These are phyloP conservation scores for Potentilla sterilis DNA, from an alignment of 306 rosid species.

Conservation along the genomic window DNA sequence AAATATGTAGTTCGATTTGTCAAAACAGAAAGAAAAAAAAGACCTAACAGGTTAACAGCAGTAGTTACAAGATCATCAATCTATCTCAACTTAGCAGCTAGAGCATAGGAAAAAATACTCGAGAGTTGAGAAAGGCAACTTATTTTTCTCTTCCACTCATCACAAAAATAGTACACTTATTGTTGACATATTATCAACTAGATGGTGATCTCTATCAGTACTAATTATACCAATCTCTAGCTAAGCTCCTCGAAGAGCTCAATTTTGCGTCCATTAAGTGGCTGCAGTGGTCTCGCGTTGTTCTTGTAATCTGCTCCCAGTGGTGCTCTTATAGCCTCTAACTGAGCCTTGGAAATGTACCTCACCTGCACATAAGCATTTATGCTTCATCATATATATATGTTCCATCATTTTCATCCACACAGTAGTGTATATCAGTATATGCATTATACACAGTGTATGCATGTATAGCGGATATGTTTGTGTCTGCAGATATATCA, in stretches of 20 bases:
- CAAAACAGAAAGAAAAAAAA: no score
- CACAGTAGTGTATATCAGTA: no score
- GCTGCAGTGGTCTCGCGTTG: conserved; percentile 73
- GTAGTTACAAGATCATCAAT: background rate
- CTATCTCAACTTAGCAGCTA: background rate
- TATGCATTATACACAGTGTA: no score
- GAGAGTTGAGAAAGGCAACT: background rate
- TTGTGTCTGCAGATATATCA: no score
- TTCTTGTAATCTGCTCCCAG: conserved; percentile 36
- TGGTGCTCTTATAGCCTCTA: conserved; percentile 57
- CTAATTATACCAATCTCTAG: background rate
- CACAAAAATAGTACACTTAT: background rate
- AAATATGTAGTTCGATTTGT: no score
- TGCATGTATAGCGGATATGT: no score
- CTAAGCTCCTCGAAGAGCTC: conserved; percentile 28
- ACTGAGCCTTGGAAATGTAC: conserved; percentile 57
- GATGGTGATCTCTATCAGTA: background rate
- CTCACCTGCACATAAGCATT: conserved; percentile 42
- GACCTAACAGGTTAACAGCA: background rate
- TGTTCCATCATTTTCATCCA: background rate
- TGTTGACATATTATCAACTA: background rate
- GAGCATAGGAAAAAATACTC: background rate
- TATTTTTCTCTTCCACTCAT: background rate
- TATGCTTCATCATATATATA: no score
- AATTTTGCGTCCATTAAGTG: conserved; percentile 60